phyloP scores from a whole-genome alignment of 306 rosid genomes.

The Alnus rubra region DNA sequence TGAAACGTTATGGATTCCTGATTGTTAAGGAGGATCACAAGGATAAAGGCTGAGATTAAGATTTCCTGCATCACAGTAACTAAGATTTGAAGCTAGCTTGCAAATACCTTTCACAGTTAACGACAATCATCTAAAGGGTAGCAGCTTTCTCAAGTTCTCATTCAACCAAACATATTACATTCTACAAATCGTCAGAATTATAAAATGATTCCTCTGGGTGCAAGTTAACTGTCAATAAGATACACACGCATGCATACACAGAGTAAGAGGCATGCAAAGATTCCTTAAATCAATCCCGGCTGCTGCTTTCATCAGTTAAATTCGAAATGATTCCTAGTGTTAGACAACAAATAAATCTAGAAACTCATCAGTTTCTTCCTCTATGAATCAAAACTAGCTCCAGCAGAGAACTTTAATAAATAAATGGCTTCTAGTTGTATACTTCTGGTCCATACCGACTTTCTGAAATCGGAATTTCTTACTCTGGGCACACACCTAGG shows the following conservation, averaged over 20 bases:
- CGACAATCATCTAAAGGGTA: too few relatives aligned
- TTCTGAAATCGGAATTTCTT: constrained; percentile 17
- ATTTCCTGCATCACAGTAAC: background rate
- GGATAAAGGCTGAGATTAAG: background rate
- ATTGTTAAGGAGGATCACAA: background rate
- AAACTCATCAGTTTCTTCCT: constrained; percentile 33
- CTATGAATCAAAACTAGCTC: constrained; percentile 47
- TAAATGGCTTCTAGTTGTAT: constrained; percentile 35
- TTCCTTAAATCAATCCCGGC: background rate
- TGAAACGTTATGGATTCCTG: constrained; percentile 13
- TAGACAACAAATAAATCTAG: constrained; percentile 21
- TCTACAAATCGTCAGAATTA: constrained; percentile 7
- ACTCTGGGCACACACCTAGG: constrained; percentile 1
- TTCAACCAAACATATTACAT: constrained; percentile 8
- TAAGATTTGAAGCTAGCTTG: background rate
- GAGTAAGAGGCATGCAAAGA: background rate
- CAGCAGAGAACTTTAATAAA: constrained; percentile 47
- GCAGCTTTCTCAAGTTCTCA: background rate
- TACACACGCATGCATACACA: constrained; percentile 4
- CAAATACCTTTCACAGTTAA: too few relatives aligned
- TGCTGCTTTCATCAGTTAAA: background rate
- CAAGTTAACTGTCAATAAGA: constrained; percentile 13
- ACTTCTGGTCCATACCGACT: constrained; percentile 27
- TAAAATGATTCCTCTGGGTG: constrained; percentile 4
- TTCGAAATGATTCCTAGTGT: constrained; percentile 6